Evolutionary conservation across 371 early-diverging fungal genomes (phyloP).

Genomic region (Massospora cicadina): DNA sequence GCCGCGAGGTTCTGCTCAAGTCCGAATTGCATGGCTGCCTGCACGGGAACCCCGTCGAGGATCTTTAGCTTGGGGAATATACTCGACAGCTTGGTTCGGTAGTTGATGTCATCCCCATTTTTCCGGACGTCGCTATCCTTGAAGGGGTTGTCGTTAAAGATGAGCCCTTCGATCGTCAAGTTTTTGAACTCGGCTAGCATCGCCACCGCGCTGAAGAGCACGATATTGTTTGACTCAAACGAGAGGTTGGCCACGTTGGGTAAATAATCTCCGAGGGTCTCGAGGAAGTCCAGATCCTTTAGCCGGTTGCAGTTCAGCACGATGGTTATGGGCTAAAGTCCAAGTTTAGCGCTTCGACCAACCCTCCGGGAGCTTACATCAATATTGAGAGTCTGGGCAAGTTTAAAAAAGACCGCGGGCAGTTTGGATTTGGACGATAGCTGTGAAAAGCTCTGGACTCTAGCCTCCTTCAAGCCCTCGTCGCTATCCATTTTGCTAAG

Average conservation of each 20-base stretch:
- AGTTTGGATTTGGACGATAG: not conserved
- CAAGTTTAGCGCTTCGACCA: not conserved
- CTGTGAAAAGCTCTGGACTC: not conserved
- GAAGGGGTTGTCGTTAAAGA: conserved; percentile 5
- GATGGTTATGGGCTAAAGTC: not conserved
- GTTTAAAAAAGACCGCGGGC: not conserved
- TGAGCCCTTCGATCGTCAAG: not conserved
- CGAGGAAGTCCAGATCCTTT: not conserved
- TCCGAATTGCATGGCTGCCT: conserved; percentile 1
- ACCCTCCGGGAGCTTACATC: not conserved
- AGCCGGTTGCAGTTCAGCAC: not conserved
- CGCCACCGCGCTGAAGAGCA: not conserved
- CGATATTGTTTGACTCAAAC: not conserved
- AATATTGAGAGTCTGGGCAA: not conserved
- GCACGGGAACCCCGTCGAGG: not conserved
- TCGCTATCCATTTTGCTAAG: not conserved
- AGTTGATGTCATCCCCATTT: conserved; percentile 3
- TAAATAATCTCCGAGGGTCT: not conserved
- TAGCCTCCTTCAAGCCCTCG: not conserved
- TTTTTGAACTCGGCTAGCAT: not conserved
- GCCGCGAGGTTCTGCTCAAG: not conserved
- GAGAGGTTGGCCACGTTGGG: not conserved
- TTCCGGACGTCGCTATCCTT: not conserved
- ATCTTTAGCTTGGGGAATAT: conserved; percentile 3
- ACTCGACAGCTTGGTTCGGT: not conserved